Base-by-base conservation (phyloP, 1,139 yeast species). In the Blastobotrys petasosporus region DNA sequence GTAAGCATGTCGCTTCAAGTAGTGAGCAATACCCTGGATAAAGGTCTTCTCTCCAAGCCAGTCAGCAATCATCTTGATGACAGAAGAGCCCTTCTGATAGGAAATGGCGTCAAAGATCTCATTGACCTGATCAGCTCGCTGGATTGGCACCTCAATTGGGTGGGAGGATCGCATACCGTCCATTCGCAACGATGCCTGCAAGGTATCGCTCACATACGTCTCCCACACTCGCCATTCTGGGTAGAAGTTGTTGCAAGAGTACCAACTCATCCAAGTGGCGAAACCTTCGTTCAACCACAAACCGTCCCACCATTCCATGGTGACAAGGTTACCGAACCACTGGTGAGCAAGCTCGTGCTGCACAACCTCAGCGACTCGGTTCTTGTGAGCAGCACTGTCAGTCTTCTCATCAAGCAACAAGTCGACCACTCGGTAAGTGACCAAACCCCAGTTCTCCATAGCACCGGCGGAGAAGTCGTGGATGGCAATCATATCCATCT, bases 241-340 rank as follows among this genome's bases (percentile, higher is more conserved):
- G 61, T 71, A 75, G 58, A 80, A 70, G 53, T 73, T 68, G 65
- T 82, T 79, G 53, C 82, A 80, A 1, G 85, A 84, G 53, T 71
- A 69, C 75, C 80, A 82, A 10, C 85, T 82, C 62, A 80, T 82
- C 84, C 85, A 83, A 43, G 92, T 84, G 44, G 92, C 94, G 61
- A 84, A 84, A 32, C 90, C 90, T 68, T 83, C 92, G 63, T 83
- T 83, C 53, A 83, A 72, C 92, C 92, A 83, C 57, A 83, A 74
- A 56, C 81, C 88, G 64, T 82, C 86, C 92, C 92, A 83, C 84
- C 86, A 83, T 52, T 81, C 80, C 92, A 83, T 83, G 46, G 92
- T 83, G 50, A 83, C 90, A 63, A 82, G 72, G 67, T 83, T 80
- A 51, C 92, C 92, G 60, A 83, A 83, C 90, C 90, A 83, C 67